Conservation (phyloP, 805 yeast species). For the Candida nanaspora region DNA sequence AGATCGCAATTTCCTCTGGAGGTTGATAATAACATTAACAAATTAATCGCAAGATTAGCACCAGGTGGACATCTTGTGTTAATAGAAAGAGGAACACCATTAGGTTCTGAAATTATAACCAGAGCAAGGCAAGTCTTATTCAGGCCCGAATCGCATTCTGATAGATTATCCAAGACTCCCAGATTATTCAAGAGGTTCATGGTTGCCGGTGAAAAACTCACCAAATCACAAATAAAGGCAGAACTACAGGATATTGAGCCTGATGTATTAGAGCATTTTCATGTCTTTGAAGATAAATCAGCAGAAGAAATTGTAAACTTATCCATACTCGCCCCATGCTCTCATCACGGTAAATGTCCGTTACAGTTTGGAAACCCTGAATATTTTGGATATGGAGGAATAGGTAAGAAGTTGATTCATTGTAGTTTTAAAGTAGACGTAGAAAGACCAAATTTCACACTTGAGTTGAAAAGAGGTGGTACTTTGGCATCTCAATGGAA, state of each 20-base stretch:
- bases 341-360: slow-evolving; percentile 84
- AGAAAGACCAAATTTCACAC: slow-evolving; percentile 68
- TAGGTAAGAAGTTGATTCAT: slow-evolving; percentile 59
- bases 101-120: slow-evolving; percentile 83
- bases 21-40: slow-evolving; percentile 60
- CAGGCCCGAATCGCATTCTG: slow-evolving; percentile 66
- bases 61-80: slow-evolving; percentile 79
- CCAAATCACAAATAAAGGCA: slow-evolving; percentile 1
- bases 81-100: slow-evolving; percentile 82
- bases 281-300: slow-evolving; percentile 11
- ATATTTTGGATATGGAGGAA: slow-evolving; percentile 43
- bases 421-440: slow-evolving; percentile 70
- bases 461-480: slow-evolving; percentile 81
- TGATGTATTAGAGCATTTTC: slow-evolving; percentile 18
- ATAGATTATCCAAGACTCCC: slow-evolving; percentile 57
- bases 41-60: slow-evolving; percentile 49
- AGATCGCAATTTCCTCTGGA: slow-evolving; percentile 60
- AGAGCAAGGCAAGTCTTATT: slow-evolving; percentile 85
- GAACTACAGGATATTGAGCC: slow-evolving; percentile 24
- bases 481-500: slow-evolving; percentile 69
- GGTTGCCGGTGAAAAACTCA: slow-evolving; percentile 29
- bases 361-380: slow-evolving; percentile 72
- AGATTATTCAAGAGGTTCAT: slow-evolving; percentile 48
- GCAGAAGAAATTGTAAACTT: slow-evolving; percentile 35
- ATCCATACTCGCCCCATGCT: slow-evolving; percentile 78